Evolutionary conservation across 2,329 filamentous ascomycete species (phyloP), one percentile per base, ranked within the genome.

Genomic region (Lachnellula arida): DNA sequence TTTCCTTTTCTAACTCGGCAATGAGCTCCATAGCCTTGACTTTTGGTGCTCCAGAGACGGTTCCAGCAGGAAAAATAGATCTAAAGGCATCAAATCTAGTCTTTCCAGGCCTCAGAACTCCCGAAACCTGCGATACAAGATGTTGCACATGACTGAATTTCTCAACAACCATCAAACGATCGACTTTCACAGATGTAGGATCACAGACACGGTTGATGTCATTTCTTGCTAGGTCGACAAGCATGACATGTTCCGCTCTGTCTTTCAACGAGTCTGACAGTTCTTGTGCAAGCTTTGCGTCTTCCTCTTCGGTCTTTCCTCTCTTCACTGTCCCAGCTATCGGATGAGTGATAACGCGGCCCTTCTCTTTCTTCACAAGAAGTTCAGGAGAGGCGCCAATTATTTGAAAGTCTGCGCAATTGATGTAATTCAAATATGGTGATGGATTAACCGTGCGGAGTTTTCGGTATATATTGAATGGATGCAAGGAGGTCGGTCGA

Each of bases 91-190:
- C 93, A 74, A 96, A 99, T 56, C 94, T 83, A 32, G 91, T 93
- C 78, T 91, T 91, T 40, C 81, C 92, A 5, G 82, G 79, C 46
- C 94, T 82, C 63, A 97, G 76, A n/a, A 94, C 81, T 46, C 94
- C 93, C 1, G 91, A 96, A 0, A 99, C 94, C 73, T 99, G 92
- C 1, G 91, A 96, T 4, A 96, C 92, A 17, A 99, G 82, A 73
- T 99, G 94, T 78, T 97, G 94, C 28, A 99, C 94, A 73, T 99
- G 94, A 57, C 88, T 94, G 77, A 99, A 99, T 68, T 88, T 87
- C 74, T 96, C 89, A 12, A 95, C 90, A 2, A 91, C 89, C 93
- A 97, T 97, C 60, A 97, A 77, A 52, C 91, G 84, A 77, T 99
- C 94, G 25, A 97, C 94, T 59, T 89, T 85, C 32, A 93, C 96